Base-by-base conservation (phyloP, 148 eudicot species). In the Fagopyrum esculentum region DNA sequence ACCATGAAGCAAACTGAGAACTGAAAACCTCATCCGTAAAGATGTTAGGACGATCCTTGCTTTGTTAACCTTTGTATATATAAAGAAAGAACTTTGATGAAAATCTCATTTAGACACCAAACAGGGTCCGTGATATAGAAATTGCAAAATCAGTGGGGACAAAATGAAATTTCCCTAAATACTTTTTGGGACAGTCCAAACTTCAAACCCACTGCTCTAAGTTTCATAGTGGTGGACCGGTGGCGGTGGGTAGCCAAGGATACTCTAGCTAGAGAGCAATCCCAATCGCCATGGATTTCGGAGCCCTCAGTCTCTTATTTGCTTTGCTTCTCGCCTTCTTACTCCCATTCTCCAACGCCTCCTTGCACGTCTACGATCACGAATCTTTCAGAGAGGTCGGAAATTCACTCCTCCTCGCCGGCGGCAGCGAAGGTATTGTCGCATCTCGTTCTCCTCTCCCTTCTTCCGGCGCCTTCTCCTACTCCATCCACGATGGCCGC, bases 371-470 rank as follows among this genome's bases (percentile, higher is more conserved):
- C 80, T 95, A 95, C 86, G 45, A 77, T 72, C 83, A 79, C 50
- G 92, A 88, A 76, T 61, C 78, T 2, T 84, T 95, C 87, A 76
- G 83, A 74, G 98, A 95, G 71, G 98, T 92, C 56, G 98, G 98
- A 45, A 92, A 85, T 79, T 87, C 97, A 9, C 82, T 63, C 79
- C 93, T 95, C 4, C 82, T 92, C 74, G 84, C 98, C 80, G 98
- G 93, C 78, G 96, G 98, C 49, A 95, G 96, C 74, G 98, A 95
- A 82, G 97, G 93, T 72, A 47, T 95, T 80, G 80, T 73, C 63
- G 86, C 92, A 7, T 81, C 89, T 77, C 84, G 84, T 22, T 49
- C 72, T 66, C 47, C 81, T n/a, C 6, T 80, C 51, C 60, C 85
- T 43, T 51, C 83, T 49, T 51, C 89, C 30, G 11, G 54, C 54